Percentiles rank a stretch among this genome's conserved stretches.
phyloP scores from a whole-genome alignment of 2,329 filamentous ascomycete genomes.

The Corynespora cassiicola region DNA sequence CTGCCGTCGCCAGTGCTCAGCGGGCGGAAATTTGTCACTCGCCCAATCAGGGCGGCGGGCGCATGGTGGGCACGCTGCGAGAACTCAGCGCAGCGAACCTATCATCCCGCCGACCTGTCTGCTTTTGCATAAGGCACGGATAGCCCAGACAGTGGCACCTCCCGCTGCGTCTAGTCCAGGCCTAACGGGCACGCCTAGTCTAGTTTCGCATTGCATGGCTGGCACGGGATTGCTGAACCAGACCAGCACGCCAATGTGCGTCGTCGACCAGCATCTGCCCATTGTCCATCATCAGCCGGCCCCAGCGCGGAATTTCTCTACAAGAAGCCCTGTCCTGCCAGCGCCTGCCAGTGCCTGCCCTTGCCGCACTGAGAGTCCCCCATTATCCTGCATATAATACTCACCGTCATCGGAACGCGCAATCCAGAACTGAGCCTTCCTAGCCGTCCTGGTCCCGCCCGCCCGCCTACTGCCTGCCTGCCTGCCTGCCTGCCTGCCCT shows the following conservation, averaged over 20 bases:
- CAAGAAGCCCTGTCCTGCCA: slow-evolving; percentile 2
- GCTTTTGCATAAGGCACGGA: slow-evolving; percentile 27
- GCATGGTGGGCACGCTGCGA: slow-evolving; percentile 25
- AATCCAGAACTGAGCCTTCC: background rate
- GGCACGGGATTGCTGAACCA: slow-evolving; percentile 46
- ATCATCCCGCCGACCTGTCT: slow-evolving; percentile 33
- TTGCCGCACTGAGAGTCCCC: too few species aligned
- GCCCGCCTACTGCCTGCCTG: slow-evolving; percentile 1
- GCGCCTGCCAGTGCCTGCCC: background rate
- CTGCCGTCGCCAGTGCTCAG: too few species aligned
- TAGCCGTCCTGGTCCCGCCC: slow-evolving; percentile 7
- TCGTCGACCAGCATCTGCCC: slow-evolving; percentile 12
- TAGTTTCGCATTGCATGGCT: slow-evolving; percentile 44
- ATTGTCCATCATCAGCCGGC: slow-evolving; percentile 5
- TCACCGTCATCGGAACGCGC: slow-evolving; percentile 11
- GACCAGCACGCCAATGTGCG: slow-evolving; percentile 17
- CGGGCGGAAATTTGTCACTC: slow-evolving; percentile 16
- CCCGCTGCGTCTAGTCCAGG: slow-evolving; percentile 14
- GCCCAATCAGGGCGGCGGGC: slow-evolving; percentile 25
- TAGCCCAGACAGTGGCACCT: slow-evolving; percentile 23
- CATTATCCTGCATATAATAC: slow-evolving; percentile 12
- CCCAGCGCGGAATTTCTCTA: slow-evolving; percentile 11
- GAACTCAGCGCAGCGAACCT: slow-evolving; percentile 24
- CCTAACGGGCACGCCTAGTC: slow-evolving; percentile 27
- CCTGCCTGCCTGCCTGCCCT: background rate